Percentiles rank a stretch among this genome's conserved stretches.
These are phyloP conservation scores for Diplosphaera chodatii DNA, from an alignment of 139 green algal species.

Conservation along the genomic window DNA sequence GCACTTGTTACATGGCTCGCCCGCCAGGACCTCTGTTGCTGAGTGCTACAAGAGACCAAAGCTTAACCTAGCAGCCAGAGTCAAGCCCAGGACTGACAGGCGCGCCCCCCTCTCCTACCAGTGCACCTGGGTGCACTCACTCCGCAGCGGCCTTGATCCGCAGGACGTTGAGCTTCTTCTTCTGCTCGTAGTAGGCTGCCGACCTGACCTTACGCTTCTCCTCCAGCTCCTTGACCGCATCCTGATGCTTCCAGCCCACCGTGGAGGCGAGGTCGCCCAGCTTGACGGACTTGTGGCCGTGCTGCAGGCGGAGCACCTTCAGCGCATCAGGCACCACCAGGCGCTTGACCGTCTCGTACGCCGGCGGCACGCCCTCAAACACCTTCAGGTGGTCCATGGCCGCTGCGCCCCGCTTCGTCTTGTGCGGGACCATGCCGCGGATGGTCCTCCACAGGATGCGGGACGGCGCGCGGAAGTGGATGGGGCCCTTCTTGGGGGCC, in stretches of 20 bases:
- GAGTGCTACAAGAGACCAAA: no score
- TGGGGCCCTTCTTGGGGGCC: conserved; percentile 84
- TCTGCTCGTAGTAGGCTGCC: conserved; percentile 72
- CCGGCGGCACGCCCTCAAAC: conserved; percentile 91
- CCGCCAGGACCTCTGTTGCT: no score
- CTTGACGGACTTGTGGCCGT: conserved; percentile 87
- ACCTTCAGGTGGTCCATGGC: conserved; percentile 94
- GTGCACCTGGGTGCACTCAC: background rate
- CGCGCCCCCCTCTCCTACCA: no score
- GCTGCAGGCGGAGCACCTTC: conserved; percentile 89
- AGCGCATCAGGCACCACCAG: conserved; percentile 96
- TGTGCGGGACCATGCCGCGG: conserved; percentile 96
- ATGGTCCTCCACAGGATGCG: conserved; percentile 90
- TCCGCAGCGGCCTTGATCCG: conserved; percentile 57
- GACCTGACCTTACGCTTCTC: conserved; percentile 82
- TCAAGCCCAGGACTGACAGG: no score
- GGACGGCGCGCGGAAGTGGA: conserved; percentile 90
- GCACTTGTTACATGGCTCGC: no score
- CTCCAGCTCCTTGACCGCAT: conserved; percentile 82
- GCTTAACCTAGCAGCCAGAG: no score
- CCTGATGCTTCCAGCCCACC: conserved; percentile 94
- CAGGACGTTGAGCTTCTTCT: conserved; percentile 67
- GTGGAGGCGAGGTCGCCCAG: conserved; percentile 77
- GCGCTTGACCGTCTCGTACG: conserved; percentile 90
- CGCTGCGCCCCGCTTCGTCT: conserved; percentile 84